A percentile compares a stretch with the other conserved stretches of the same genome.
Conservation (phyloP, 805 yeast genomes). For the Monosporozyma solicola region DNA sequence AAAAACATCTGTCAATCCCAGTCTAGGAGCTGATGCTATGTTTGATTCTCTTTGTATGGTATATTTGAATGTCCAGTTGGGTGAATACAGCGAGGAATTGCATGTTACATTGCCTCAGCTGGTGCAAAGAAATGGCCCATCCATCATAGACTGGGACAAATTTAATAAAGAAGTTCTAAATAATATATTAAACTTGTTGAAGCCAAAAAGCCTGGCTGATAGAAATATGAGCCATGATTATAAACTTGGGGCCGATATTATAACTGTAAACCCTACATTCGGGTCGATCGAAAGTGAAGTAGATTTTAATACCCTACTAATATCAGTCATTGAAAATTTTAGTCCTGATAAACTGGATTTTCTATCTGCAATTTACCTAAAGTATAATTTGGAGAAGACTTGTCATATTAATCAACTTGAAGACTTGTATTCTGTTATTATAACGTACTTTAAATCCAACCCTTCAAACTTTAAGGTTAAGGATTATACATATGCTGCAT, state of each 20-base stretch:
- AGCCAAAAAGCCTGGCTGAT: not conserved
- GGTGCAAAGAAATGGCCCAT: not conserved
- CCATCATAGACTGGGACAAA: not conserved
- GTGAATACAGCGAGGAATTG: not conserved
- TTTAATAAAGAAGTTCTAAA: not conserved
- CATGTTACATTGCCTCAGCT: not conserved
- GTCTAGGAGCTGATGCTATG: not conserved
- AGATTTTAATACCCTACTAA: not conserved
- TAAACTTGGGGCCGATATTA: not conserved
- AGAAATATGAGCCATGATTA: not conserved
- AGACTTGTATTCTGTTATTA: conserved; percentile 6
- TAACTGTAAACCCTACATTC: not conserved
- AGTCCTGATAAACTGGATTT: not conserved
- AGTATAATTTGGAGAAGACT: not conserved
- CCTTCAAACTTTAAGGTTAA: conserved; percentile 20
- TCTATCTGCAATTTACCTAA: not conserved
- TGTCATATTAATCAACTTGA: not conserved
- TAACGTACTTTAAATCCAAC: not conserved
- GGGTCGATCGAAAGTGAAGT: not conserved
- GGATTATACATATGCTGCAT: conserved; percentile 24
- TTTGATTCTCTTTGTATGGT: not conserved
- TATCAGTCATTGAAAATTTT: not conserved
- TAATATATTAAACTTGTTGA: not conserved
- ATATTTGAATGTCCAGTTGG: not conserved
- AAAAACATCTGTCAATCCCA: not conserved